Evolutionary conservation across 192 early-diverging fungal species (phyloP).

Genomic region (Phycomyces blakesleeanus): DNA sequence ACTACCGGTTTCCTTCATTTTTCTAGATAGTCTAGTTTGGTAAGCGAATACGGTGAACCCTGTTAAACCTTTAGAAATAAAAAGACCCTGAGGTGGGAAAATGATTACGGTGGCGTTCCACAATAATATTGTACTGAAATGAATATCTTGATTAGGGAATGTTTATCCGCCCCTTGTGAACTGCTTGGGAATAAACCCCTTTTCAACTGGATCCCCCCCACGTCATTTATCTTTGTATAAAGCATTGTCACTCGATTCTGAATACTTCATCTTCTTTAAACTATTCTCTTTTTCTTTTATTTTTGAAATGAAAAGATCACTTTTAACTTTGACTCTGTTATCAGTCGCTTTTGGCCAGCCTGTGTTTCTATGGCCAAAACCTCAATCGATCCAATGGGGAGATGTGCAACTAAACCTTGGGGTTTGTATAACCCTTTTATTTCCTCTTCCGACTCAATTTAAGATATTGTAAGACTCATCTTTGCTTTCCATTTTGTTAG

Average conservation of each 20-base stretch:
- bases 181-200: too few relatives aligned
- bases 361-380: conserved; percentile 22
- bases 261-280: not conserved
- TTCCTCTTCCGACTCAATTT: not conserved
- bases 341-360: not conserved
- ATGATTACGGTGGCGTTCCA: too few relatives aligned
- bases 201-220: too few relatives aligned
- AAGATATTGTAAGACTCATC: not conserved
- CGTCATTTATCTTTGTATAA: too few relatives aligned
- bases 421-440: not conserved
- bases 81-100: too few relatives aligned
- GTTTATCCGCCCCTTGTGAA: too few relatives aligned
- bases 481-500: conserved; percentile 2
- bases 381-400: conserved; percentile 18
- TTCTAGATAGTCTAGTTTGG: not conserved
- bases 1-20: not conserved
- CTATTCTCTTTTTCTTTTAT: not conserved
- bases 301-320: not conserved
- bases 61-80: too few relatives aligned
- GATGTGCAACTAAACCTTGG: conserved; percentile 11
- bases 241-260: too few relatives aligned
- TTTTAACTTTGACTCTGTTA: not conserved
- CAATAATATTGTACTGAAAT: too few relatives aligned
- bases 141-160: too few relatives aligned
- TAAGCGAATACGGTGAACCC: not conserved